Evolutionary conservation across 192 early-diverging fungal species (phyloP).

Genomic region (Allomyces arbusculus): DNA sequence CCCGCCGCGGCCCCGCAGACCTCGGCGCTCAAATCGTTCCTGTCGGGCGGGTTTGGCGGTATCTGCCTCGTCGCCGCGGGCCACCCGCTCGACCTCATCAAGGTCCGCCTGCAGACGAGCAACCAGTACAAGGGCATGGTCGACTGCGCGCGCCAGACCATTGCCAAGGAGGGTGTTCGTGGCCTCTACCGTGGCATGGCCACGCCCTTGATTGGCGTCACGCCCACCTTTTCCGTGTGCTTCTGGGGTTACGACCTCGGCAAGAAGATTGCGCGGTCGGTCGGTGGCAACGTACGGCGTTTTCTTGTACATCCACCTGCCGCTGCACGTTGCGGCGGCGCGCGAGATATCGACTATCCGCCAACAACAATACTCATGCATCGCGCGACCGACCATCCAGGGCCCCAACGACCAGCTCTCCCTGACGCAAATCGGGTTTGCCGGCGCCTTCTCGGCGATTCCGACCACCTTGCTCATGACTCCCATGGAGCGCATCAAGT

Average conservation of each 20-base stretch:
- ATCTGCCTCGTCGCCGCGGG: conserved; percentile 51
- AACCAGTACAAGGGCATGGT: conserved; percentile 64
- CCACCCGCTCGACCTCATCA: conserved; percentile 74
- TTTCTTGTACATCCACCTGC: neutral
- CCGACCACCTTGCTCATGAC: conserved; percentile 88
- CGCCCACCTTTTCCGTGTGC: conserved; percentile 85
- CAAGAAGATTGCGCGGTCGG: conserved; percentile 35
- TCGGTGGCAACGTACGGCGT: conserved; percentile 16
- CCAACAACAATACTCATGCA: neutral
- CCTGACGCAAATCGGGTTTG: conserved; percentile 59
- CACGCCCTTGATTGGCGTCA: conserved; percentile 78
- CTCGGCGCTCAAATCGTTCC: conserved; percentile 59
- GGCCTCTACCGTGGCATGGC: conserved; percentile 93
- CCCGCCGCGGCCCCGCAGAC: conserved; percentile 1
- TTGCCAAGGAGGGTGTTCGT: conserved; percentile 71
- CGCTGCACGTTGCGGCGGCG: neutral
- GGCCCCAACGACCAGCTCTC: conserved; percentile 26
- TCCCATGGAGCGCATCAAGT: conserved; percentile 91
- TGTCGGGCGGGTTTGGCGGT: conserved; percentile 83
- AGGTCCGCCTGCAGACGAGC: conserved; percentile 89
- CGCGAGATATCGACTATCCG: neutral
- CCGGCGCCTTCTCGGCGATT: conserved; percentile 85
- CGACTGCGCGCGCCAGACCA: conserved; percentile 80
- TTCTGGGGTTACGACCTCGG: conserved; percentile 81
- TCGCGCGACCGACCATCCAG: neutral